phyloP scores from a whole-genome alignment of 345 rosid species.

The Salix koriyanagi region DNA sequence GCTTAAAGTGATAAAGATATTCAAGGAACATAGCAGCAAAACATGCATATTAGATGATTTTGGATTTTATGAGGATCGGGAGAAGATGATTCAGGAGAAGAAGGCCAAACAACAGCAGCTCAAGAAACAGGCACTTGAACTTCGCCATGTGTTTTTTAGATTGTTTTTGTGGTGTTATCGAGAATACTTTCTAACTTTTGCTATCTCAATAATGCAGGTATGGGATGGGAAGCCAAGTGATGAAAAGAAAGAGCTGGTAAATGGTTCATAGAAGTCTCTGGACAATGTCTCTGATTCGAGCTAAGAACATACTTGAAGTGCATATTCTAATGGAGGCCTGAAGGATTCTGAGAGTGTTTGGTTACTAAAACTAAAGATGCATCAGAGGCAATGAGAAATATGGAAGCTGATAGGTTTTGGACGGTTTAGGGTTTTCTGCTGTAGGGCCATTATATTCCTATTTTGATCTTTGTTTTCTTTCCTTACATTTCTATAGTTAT shows the following conservation, averaged over 20 bases:
- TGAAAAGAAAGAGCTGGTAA: conserved; percentile 16
- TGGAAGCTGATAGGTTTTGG: no score
- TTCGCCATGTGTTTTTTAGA: no score
- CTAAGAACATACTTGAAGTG: not conserved
- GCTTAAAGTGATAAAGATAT: conserved; percentile 68
- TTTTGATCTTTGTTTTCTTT: not conserved
- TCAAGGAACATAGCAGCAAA: conserved; percentile 69
- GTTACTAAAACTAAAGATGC: conserved; percentile 1
- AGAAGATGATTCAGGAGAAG: conserved; percentile 76
- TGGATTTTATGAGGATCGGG: conserved; percentile 71
- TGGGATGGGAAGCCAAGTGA: conserved; percentile 12
- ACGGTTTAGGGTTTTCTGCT: conserved; percentile 34
- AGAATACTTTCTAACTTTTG: not conserved
- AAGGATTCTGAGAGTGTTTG: conserved; percentile 8
- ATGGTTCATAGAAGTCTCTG: not conserved
- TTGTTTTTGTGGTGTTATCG: not conserved
- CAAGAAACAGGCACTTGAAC: conserved; percentile 50
- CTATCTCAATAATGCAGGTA: not conserved
- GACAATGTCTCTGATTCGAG: conserved; percentile 4
- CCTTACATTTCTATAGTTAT: not conserved
- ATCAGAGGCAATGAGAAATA: conserved; percentile 2
- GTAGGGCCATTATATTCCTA: conserved; percentile 11
- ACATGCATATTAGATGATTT: conserved; percentile 90
- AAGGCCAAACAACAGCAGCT: conserved; percentile 70
- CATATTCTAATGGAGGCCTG: conserved; percentile 1